Evolutionary conservation across 495 filamentous ascomycete species (phyloP), one percentile per base, ranked within the genome.

Genomic region (Neurospora discreta): DNA sequence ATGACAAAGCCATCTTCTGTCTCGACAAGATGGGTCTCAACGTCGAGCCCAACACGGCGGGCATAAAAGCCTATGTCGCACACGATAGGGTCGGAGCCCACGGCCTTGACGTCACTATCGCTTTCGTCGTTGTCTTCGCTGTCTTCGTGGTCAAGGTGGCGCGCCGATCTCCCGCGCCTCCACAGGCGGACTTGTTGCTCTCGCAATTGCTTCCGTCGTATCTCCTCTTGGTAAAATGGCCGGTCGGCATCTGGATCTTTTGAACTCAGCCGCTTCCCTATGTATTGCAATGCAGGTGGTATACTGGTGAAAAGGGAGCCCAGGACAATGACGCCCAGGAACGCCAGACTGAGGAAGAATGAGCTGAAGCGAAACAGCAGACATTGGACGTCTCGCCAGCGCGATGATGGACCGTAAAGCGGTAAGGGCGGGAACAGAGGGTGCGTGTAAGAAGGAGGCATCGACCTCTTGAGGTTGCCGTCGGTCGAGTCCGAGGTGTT

Each of bases 1-100:
- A 98, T 90, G 73, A 98, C 87, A 77, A 97, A 98, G 5, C 95
- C 95, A 77, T 98, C 95, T 80, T 98, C 95, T 0, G 95, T 98
- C 80, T 97, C 89, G 0, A 98, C 93, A 42, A 91, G 84, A 77
- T 91, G 93, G 26, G 86, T 87, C 76, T 98, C 95, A 20, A 92
- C 88, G 72, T 97, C 93, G 6, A 98, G 85, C 8, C 95, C 95
- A 2, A 97, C 95, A 18, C 94, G 83, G 42, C 92, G 85, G 0
- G 95, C 95, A 78, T 98, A 98, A 77, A 98, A 96, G 6, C 87
- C 86, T 11, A 94, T 88, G 79, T 97, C 91, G 77, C 90, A 92
- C 10, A 92, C 78, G 4, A 98, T 77, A 3, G 86, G 89, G 77
- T 98, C 95, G 43, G 87, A 87, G 0, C 93, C 93, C 15, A 92